phyloP scores from a whole-genome alignment of 768 basidiomycete species.

The Antrodiella citrinella region DNA sequence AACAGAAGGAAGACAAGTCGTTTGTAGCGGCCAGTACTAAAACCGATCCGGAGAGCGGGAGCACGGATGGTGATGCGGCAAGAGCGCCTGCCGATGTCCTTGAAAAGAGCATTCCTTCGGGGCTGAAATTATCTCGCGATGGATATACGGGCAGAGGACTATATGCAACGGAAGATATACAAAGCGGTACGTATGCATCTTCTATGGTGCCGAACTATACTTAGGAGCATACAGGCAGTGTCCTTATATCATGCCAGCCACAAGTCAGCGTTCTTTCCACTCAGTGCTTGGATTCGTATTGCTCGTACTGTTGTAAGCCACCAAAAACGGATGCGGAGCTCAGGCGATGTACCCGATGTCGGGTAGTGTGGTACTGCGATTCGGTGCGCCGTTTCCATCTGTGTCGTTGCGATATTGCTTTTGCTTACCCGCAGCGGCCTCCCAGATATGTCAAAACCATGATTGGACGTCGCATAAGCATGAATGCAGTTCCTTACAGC shows the following conservation, averaged over 20 bases:
- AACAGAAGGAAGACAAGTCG: not conserved
- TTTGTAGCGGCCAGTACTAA: not conserved
- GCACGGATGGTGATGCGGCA: not conserved
- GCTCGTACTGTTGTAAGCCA: slow-evolving; percentile 56
- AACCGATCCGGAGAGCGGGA: not conserved
- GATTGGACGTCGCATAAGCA: slow-evolving; percentile 73
- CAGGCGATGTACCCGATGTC: slow-evolving; percentile 71
- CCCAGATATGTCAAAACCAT: slow-evolving; percentile 56
- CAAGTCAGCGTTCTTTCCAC: slow-evolving; percentile 60
- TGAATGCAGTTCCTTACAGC: slow-evolving; percentile 67
- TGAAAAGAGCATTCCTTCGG: not conserved
- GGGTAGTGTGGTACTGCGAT: slow-evolving; percentile 67
- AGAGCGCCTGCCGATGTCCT: not conserved
- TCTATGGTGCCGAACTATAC: not conserved
- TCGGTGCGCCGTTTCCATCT: slow-evolving; percentile 10
- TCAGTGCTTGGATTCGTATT: slow-evolving; percentile 49
- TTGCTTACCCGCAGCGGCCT: not conserved
- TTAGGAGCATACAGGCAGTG: slow-evolving; percentile 37
- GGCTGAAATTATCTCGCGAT: not conserved
- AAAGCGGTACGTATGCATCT: slow-evolving; percentile 26
- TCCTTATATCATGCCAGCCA: slow-evolving; percentile 50
- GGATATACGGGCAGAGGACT: slow-evolving; percentile 36
- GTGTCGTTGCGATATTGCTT: not conserved
- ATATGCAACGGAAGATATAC: slow-evolving; percentile 29
- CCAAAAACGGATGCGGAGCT: slow-evolving; percentile 29